Conservation (phyloP, 2,329 filamentous ascomycete genomes). For the Fusarium sp. region DNA sequence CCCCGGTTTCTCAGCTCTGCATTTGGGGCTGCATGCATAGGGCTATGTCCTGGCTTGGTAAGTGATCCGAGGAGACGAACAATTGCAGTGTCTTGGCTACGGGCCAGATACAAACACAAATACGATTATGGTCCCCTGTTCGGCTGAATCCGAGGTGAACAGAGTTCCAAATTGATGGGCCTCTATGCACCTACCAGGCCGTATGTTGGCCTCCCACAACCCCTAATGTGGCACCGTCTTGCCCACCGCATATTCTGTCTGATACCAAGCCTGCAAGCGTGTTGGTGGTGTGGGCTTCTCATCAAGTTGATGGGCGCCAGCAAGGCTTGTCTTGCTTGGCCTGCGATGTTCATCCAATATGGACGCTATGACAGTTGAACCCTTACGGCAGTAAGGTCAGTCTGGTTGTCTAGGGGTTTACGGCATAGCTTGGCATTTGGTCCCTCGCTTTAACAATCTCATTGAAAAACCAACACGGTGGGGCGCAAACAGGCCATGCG, state of each 20-base stretch:
- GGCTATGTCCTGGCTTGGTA: conserved; percentile 18
- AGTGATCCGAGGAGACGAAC: conserved; percentile 17
- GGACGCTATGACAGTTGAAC: conserved; percentile 6
- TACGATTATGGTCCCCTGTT: conserved; percentile 36
- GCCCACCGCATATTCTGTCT: conserved; percentile 36
- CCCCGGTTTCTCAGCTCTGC: conserved; percentile 34
- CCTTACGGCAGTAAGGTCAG: conserved; percentile 1
- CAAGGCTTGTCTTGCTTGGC: conserved; percentile 27
- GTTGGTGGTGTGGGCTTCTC: conserved; percentile 24
- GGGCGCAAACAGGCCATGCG: conserved; percentile 2
- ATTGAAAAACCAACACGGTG: conserved; percentile 5
- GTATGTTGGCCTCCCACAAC: conserved; percentile 13
- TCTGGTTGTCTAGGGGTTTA: conserved; percentile 5
- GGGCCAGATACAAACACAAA: conserved; percentile 12
- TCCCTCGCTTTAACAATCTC: conserved; percentile 2
- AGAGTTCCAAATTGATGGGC: conserved; percentile 35
- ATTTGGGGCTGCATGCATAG: background rate
- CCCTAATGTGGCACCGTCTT: conserved; percentile 37
- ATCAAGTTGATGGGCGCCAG: conserved; percentile 22
- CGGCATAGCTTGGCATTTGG: conserved; percentile 13
- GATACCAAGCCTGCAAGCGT: conserved; percentile 13
- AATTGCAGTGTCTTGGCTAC: conserved; percentile 26
- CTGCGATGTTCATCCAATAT: conserved; percentile 20
- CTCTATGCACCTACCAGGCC: conserved; percentile 33
- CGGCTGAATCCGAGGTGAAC: conserved; percentile 42